Percentiles rank a stretch among this genome's conserved stretches.
phyloP scores from a whole-genome alignment of 1,284 basidiomycete genomes.

The Rhizoctonia solani region DNA sequence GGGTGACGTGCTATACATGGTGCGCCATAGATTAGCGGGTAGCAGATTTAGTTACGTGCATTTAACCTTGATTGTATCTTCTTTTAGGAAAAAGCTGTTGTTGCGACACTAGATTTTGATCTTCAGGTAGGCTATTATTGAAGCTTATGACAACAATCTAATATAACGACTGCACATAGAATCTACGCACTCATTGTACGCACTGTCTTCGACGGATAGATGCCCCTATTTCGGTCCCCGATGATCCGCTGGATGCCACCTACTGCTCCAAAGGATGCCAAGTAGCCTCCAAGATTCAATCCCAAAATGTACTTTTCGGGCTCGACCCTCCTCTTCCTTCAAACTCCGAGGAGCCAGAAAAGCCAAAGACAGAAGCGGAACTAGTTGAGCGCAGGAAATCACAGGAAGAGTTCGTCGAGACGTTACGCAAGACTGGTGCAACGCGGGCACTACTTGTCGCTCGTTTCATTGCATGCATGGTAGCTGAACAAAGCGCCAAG shows the following conservation, averaged over 20 bases:
- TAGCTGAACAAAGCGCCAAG: constrained; percentile 65
- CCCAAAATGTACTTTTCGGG: constrained; percentile 70
- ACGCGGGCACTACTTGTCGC: constrained; percentile 62
- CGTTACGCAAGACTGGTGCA: constrained; percentile 55
- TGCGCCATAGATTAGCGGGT: no score
- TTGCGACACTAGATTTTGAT: constrained; percentile 68
- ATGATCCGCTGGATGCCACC: constrained; percentile 58
- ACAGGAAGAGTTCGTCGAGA: constrained; percentile 60
- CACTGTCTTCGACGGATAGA: constrained; percentile 67
- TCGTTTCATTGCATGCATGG: constrained; percentile 70
- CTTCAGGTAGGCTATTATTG: constrained; percentile 46
- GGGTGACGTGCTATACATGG: constrained; percentile 77
- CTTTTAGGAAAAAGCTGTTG: constrained; percentile 68
- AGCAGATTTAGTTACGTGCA: neutral
- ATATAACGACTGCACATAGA: constrained; percentile 46
- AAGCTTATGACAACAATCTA: neutral
- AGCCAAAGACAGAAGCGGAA: constrained; percentile 42
- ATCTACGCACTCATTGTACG: constrained; percentile 65
- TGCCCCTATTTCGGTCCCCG: constrained; percentile 52
- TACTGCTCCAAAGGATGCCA: constrained; percentile 77
- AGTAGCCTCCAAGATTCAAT: constrained; percentile 57
- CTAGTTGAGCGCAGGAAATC: constrained; percentile 52
- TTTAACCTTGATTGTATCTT: neutral
- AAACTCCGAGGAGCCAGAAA: constrained; percentile 51
- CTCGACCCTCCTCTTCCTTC: constrained; percentile 56